A percentile compares a stretch with the other conserved stretches of the same genome.
phyloP scores from a whole-genome alignment of 345 rosid genomes.

The Salix viminalis region DNA sequence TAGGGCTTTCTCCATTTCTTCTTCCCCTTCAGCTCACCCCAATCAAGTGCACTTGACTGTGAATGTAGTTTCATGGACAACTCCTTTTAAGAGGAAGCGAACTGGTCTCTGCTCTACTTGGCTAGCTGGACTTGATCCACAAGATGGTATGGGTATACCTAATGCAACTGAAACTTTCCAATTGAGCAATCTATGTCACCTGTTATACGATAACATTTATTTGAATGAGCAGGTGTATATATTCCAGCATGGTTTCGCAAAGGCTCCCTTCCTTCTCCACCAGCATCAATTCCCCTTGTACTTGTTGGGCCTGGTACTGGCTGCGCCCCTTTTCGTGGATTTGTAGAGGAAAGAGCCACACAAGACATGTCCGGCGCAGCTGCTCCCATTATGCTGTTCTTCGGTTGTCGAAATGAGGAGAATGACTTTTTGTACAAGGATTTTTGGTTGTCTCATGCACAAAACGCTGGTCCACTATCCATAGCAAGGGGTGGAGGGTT shows the following conservation, averaged over 20 bases:
- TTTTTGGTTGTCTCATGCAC: conserved; percentile 65
- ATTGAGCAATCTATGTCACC: neutral
- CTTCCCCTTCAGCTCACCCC: conserved; percentile 77
- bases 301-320: conserved; percentile 95
- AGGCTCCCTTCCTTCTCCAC: conserved; percentile 75
- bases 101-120: conserved; percentile 84
- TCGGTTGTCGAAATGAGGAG: conserved; percentile 79
- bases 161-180: neutral
- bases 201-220: neutral
- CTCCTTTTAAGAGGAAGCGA: conserved; percentile 75
- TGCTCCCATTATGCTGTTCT: conserved; percentile 75
- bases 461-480: conserved; percentile 54
- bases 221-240: conserved; percentile 38
- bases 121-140: conserved; percentile 76
- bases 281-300: conserved; percentile 66
- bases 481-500: conserved; percentile 80
- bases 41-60: conserved; percentile 83
- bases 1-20: conserved; percentile 86
- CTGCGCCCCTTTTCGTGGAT: conserved; percentile 95
- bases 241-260: conserved; percentile 80
- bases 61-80: conserved; percentile 72
- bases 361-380: conserved; percentile 41
- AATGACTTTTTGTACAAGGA: conserved; percentile 71
- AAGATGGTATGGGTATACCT: conserved; percentile 38
- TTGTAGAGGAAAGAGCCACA: conserved; percentile 67